These are phyloP conservation scores for Curvularia sp. DNA, from an alignment of 2,329 filamentous ascomycete genomes.

Conservation along the genomic window DNA sequence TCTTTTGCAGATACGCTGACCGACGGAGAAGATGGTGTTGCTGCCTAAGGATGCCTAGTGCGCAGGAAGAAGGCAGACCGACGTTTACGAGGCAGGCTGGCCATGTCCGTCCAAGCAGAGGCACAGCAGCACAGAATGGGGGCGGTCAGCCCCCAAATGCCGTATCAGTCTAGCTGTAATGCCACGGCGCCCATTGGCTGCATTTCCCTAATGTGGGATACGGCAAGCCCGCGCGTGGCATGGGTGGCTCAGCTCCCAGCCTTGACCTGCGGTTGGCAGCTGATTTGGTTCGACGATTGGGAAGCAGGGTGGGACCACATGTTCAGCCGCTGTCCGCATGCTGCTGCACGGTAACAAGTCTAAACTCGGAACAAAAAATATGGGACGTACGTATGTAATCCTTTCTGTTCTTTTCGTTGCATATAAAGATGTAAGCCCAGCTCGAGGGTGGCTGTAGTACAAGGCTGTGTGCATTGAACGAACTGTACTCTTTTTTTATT, in stretches of 20 bases:
- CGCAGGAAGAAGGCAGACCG: background rate
- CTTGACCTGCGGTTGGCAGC: background rate
- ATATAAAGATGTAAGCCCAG: background rate
- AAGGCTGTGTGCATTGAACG: background rate
- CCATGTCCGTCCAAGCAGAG: background rate
- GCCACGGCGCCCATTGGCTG: background rate
- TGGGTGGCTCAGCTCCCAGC: conserved; percentile 3
- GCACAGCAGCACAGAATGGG: background rate
- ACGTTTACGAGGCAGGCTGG: background rate
- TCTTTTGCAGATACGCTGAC: background rate
- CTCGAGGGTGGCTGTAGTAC: background rate
- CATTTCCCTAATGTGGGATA: background rate
- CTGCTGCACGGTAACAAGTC: background rate
- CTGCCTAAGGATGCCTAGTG: background rate
- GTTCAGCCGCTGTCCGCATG: conserved; percentile 1
- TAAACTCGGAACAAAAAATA: no score
- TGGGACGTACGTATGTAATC: background rate
- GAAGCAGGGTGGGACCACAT: background rate
- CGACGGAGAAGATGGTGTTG: background rate
- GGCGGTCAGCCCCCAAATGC: conserved; percentile 6
- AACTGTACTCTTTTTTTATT: background rate
- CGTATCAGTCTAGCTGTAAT: background rate
- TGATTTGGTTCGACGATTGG: background rate
- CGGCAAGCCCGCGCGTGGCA: background rate
- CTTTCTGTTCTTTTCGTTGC: background rate